Evolutionary conservation across 108 stramenopile species (phyloP), one percentile per base, ranked within the genome.

Genomic region (Bacterosira constricta): DNA sequence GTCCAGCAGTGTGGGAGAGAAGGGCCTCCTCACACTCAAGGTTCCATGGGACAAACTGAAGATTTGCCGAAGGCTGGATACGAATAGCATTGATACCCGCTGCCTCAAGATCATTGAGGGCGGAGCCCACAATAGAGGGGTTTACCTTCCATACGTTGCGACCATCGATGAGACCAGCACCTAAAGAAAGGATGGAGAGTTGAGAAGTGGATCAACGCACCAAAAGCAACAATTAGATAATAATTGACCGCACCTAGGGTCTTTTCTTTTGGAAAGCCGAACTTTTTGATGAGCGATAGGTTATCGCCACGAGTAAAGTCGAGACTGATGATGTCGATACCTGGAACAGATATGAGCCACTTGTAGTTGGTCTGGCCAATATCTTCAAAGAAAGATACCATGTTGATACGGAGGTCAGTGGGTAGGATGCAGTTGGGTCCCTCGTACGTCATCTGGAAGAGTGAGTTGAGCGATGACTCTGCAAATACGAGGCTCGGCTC

Each of bases 331-430:
- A 66, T 75, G 26, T 37, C 11, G 42, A 89, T 26, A 3, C 23
- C 58, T 17, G 66, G 49, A 11, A 69, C 63, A 4, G 51, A 44
- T n/a, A 73, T 80, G 20, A 75, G 62, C 88, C 88, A 88, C 58
- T 82, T 53, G 82, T 83, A 88, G 44, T 75, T 63, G 34, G 50
- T 38, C 20, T 69, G 11, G 23, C 83, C 88, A 34, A 88, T 73
- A 64, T 86, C 88, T 20, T 88, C 88, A 63, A 86, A 80, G 74
- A 63, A 84, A 3, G 85, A 69, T 2, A 88, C 88, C 54, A 88
- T 70, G 70, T 83, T 77, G 17, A 85, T 67, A 30, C 11, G 18
- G 17, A 21, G 27, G 17, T 37, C 69, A 20, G 9, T 26, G 13
- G 64, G 20, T 13, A 81, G 55, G 29, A 77, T 74, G 78, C 69